Evolutionary conservation across 306 rosid species (phyloP).

Genomic region (Rubus idaeus): DNA sequence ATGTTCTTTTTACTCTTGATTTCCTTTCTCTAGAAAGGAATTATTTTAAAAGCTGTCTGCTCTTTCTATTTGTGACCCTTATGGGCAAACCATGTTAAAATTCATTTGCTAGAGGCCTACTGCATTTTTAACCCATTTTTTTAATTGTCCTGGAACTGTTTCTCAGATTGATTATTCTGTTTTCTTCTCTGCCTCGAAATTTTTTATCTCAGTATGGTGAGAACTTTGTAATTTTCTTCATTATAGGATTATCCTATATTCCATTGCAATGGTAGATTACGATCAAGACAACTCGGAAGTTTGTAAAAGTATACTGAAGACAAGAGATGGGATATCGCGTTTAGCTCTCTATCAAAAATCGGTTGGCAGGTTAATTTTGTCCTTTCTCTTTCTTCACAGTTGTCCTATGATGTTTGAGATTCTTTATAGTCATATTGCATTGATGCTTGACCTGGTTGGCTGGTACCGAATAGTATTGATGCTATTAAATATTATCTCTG

Average conservation of each 20-base stretch:
- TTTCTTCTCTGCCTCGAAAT: background rate
- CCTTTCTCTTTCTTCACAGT: background rate
- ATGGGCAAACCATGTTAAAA: no score
- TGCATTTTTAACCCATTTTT: no score
- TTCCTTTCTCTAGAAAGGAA: no score
- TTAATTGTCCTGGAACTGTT: no score
- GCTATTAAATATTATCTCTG: background rate
- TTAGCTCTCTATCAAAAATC: slow-evolving; percentile 76
- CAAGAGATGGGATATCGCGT: slow-evolving; percentile 72
- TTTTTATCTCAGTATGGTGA: background rate
- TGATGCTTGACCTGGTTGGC: background rate
- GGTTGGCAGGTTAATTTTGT: slow-evolving; percentile 66
- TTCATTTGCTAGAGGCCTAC: no score
- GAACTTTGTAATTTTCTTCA: slow-evolving; percentile 10
- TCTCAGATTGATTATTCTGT: background rate
- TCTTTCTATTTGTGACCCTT: no score
- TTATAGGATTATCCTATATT: slow-evolving; percentile 78
- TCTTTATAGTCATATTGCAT: background rate
- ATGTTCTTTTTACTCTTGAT: background rate
- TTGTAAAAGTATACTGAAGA: slow-evolving; percentile 56
- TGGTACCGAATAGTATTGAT: background rate
- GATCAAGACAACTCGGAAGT: slow-evolving; percentile 60
- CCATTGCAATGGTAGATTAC: slow-evolving; percentile 75
- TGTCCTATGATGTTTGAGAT: background rate
- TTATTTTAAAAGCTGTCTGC: no score